Conservation (phyloP, 495 filamentous ascomycete species). For the Bombardia bombarda region DNA sequence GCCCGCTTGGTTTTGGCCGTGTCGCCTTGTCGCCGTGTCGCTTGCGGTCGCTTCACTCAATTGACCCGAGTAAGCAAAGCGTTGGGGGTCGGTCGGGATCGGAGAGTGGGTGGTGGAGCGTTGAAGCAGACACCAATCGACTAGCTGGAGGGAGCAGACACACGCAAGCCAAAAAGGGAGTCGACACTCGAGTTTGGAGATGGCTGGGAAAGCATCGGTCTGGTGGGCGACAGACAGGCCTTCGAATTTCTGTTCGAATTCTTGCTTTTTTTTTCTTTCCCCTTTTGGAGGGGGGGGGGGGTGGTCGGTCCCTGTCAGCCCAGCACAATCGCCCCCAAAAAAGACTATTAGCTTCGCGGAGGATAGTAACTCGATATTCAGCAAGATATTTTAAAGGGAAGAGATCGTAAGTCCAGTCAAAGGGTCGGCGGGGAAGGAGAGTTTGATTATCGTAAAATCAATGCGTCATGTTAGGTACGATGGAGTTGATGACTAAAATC, state of each 20-base stretch:
- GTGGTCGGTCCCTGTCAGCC: conserved; percentile 14
- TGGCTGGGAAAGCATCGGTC: conserved; percentile 32
- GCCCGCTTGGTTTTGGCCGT: conserved; percentile 2
- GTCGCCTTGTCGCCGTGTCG: conserved; percentile 2
- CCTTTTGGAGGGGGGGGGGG: conserved; percentile 15
- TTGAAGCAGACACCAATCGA: conserved; percentile 1
- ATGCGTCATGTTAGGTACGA: too few relatives aligned
- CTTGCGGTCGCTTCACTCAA: conserved; percentile 6
- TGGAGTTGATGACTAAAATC: too few relatives aligned
- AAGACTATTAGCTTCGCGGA: too few relatives aligned
- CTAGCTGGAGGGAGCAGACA: conserved; percentile 5
- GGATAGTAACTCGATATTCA: too few relatives aligned
- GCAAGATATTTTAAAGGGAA: too few relatives aligned
- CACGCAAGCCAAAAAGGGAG: conserved; percentile 15
- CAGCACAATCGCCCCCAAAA: conserved; percentile 9
- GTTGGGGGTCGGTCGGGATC: background rate
- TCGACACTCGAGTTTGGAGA: conserved; percentile 24
- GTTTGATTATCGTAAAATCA: too few relatives aligned
- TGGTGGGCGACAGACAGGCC: conserved; percentile 17
- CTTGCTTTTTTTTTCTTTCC: conserved; percentile 23
- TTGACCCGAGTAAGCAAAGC: conserved; percentile 10
- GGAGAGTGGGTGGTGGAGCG: background rate
- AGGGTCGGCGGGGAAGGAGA: too few relatives aligned
- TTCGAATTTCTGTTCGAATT: conserved; percentile 25
- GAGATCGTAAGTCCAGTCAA: too few relatives aligned